Evolutionary conservation across 2,329 filamentous ascomycete genomes (phyloP).

Genomic region (Colletotrichum tropicicola): DNA sequence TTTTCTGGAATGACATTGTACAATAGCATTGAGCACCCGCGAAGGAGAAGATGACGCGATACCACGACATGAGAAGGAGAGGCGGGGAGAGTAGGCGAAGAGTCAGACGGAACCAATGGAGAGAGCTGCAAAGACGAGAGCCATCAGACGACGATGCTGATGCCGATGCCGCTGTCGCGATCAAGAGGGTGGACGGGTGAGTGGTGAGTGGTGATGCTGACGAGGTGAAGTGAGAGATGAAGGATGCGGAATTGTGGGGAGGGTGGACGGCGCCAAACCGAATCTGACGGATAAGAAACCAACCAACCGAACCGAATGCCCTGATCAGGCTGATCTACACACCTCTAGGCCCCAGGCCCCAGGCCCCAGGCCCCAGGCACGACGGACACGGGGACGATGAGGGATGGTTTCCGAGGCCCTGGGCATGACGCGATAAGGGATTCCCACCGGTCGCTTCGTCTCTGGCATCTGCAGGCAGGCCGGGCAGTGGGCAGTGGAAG

Average conservation of each 20-base stretch:
- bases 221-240: slow-evolving; percentile 13
- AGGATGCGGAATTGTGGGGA: slow-evolving; percentile 8
- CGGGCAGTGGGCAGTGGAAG: no score
- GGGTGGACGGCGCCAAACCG: slow-evolving; percentile 17
- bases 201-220: neutral
- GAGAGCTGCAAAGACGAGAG: neutral
- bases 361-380: neutral
- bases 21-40: slow-evolving; percentile 12
- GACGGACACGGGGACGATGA: slow-evolving; percentile 5
- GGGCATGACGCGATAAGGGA: slow-evolving; percentile 19
- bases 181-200: neutral
- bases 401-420: neutral
- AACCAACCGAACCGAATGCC: slow-evolving; percentile 22
- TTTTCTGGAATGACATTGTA: slow-evolving; percentile 27
- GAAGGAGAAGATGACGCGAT: slow-evolving; percentile 3
- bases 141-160: neutral
- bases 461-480: neutral
- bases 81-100: neutral
- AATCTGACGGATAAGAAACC: slow-evolving; percentile 17
- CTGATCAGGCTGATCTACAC: slow-evolving; percentile 21
- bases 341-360: neutral
- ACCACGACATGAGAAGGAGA: slow-evolving; percentile 3
- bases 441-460: neutral
- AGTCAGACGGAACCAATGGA: neutral
- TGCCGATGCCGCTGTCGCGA: neutral